A percentile compares a stretch with the other conserved stretches of the same genome.
Conservation (phyloP, 2,329 filamentous ascomycete genomes). For the Cercospora sesami region DNA sequence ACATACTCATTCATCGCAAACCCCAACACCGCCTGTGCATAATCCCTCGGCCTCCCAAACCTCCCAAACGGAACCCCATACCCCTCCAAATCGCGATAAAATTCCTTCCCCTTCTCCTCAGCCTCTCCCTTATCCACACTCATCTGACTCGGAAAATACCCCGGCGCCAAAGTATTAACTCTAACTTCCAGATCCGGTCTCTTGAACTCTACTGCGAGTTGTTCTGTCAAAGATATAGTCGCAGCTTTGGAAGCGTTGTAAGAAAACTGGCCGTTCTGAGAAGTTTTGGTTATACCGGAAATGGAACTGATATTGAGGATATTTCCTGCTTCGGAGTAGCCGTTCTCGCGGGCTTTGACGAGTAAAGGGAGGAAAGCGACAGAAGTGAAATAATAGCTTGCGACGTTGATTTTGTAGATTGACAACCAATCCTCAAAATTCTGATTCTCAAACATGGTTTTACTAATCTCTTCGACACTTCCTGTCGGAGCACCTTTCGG, state of each 20-base stretch:
- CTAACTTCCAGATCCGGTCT: constrained; percentile 53
- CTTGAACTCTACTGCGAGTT: constrained; percentile 55
- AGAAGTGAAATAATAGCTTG: constrained; percentile 48
- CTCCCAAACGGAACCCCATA: constrained; percentile 43
- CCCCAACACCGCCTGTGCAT: constrained; percentile 58
- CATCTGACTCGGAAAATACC: constrained; percentile 60
- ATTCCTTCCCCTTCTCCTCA: constrained; percentile 50
- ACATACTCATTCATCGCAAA: constrained; percentile 58
- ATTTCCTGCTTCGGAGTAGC: constrained; percentile 43
- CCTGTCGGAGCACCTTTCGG: constrained; percentile 29
- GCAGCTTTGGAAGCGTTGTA: constrained; percentile 55
- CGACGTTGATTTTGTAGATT: constrained; percentile 49
- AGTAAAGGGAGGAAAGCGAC: constrained; percentile 49
- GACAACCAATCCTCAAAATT: constrained; percentile 47
- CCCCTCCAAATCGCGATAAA: constrained; percentile 32
- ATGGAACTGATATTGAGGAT: constrained; percentile 51
- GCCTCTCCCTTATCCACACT: constrained; percentile 52
- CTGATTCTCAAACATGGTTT: constrained; percentile 48
- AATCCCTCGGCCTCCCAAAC: constrained; percentile 44
- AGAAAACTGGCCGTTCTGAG: constrained; percentile 47
- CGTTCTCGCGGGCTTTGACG: constrained; percentile 44
- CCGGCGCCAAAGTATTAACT: constrained; percentile 59
- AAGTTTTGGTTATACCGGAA: constrained; percentile 47
- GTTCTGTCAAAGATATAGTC: constrained; percentile 56
- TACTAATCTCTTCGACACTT: constrained; percentile 58